Conservation (phyloP, 768 basidiomycete genomes). For the Rhizopogon sp. region DNA sequence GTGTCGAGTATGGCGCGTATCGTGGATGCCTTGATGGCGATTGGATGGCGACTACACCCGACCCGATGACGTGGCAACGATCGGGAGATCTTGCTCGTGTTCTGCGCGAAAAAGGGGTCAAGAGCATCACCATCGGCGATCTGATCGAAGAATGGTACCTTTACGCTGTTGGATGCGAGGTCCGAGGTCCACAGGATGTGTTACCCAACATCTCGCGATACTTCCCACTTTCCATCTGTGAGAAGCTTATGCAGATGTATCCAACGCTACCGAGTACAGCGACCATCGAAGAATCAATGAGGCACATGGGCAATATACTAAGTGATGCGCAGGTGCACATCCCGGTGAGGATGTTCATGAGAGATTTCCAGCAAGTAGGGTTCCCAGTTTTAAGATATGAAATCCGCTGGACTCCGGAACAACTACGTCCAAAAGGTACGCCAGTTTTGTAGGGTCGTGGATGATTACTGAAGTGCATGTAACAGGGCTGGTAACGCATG, state of each 20-base stretch:
- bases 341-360: slow-evolving; percentile 55
- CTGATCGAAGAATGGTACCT: slow-evolving; percentile 75
- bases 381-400: slow-evolving; percentile 68
- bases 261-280: slow-evolving; percentile 34
- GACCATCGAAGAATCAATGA: slow-evolving; percentile 37
- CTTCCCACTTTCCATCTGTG: slow-evolving; percentile 45
- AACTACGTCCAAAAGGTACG: slow-evolving; percentile 47
- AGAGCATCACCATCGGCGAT: slow-evolving; percentile 61
- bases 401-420: slow-evolving; percentile 66
- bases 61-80: slow-evolving; percentile 66
- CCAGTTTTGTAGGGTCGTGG: background rate
- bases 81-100: slow-evolving; percentile 52
- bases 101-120: slow-evolving; percentile 53
- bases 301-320: slow-evolving; percentile 54
- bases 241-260: slow-evolving; percentile 42
- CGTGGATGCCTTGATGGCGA: slow-evolving; percentile 57
- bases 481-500: slow-evolving; percentile 68
- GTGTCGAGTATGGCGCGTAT: slow-evolving; percentile 55
- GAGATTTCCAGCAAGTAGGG: slow-evolving; percentile 49
- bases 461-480: background rate
- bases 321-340: slow-evolving; percentile 64
- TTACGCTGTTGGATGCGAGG: slow-evolving; percentile 65
- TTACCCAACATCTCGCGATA: slow-evolving; percentile 56
- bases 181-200: slow-evolving; percentile 45
- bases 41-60: slow-evolving; percentile 51